Conservation (phyloP, 2,329 filamentous ascomycete species). For the Hyphodiscus sp. region DNA sequence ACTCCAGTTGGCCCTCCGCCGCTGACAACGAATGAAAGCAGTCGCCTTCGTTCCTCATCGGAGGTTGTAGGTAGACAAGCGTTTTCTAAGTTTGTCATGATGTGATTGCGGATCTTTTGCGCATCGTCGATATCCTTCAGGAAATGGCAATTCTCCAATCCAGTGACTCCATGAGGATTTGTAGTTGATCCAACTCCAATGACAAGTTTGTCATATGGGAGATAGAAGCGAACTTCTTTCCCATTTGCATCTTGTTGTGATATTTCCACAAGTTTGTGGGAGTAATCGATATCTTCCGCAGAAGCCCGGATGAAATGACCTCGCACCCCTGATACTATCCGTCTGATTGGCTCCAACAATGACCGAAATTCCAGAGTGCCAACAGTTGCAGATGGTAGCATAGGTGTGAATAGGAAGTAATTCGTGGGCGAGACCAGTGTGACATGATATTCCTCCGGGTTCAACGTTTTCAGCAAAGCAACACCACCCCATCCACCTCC, state of each 20-base stretch:
- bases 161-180: constrained; percentile 93
- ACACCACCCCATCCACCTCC: constrained; percentile 95
- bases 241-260: constrained; percentile 66
- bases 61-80: constrained; percentile 88
- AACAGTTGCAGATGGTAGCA: constrained; percentile 94
- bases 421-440: constrained; percentile 92
- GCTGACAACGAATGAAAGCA: constrained; percentile 93
- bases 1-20: constrained; percentile 95
- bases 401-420: constrained; percentile 96
- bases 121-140: constrained; percentile 94
- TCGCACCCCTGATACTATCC: constrained; percentile 68
- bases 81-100: constrained; percentile 82
- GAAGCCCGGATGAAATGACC: constrained; percentile 87
- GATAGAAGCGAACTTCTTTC: constrained; percentile 75
- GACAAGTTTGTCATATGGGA: constrained; percentile 95
- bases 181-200: constrained; percentile 87
- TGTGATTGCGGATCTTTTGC: constrained; percentile 77
- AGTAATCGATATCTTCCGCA: constrained; percentile 87
- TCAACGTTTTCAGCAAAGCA: constrained; percentile 81
- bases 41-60: constrained; percentile 77
- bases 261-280: constrained; percentile 82
- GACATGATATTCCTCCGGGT: constrained; percentile 89
- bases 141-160: constrained; percentile 88
- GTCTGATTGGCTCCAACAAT: constrained; percentile 84
- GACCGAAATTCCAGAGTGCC: constrained; percentile 89